Conservation (phyloP, 176 grass and related monocot genomes). For the Aegilops longissima region DNA sequence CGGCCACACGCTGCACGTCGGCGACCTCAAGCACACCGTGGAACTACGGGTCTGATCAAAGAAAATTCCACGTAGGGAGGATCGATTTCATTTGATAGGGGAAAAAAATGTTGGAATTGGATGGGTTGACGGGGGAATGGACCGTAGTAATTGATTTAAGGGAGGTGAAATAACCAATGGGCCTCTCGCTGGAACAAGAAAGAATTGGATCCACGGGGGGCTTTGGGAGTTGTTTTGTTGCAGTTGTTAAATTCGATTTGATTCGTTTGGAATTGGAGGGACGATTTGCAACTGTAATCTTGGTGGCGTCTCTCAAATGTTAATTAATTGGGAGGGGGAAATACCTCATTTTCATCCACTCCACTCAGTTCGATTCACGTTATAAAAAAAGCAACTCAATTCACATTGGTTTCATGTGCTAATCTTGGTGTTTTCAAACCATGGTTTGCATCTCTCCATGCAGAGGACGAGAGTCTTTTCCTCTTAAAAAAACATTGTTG, state of each 20-base stretch:
- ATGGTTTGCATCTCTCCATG: no score
- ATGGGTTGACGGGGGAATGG: neutral
- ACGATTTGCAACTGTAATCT: constrained; percentile 37
- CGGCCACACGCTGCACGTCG: constrained; percentile 70
- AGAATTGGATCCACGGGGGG: constrained; percentile 40
- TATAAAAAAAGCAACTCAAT: no score
- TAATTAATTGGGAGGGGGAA: constrained; percentile 23
- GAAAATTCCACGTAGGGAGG: neutral
- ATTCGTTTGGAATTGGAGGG: constrained; percentile 28
- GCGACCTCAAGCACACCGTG: constrained; percentile 75
- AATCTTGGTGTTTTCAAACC: no score
- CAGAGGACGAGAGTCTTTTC: no score
- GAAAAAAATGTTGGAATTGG: neutral
- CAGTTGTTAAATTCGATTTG: constrained; percentile 18
- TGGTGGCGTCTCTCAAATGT: neutral
- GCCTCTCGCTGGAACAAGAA: constrained; percentile 14
- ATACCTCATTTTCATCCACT: constrained; percentile 31
- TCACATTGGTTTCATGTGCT: no score
- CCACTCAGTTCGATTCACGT: neutral
- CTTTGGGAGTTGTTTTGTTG: constrained; percentile 15
- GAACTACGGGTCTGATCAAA: constrained; percentile 38
- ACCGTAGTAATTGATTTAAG: constrained; percentile 43
- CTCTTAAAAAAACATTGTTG: no score
- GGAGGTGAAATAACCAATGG: constrained; percentile 35
- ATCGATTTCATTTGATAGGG: neutral